Conservation (phyloP, 2,329 filamentous ascomycete species). For the Neofusicoccum kwambonambiense region DNA sequence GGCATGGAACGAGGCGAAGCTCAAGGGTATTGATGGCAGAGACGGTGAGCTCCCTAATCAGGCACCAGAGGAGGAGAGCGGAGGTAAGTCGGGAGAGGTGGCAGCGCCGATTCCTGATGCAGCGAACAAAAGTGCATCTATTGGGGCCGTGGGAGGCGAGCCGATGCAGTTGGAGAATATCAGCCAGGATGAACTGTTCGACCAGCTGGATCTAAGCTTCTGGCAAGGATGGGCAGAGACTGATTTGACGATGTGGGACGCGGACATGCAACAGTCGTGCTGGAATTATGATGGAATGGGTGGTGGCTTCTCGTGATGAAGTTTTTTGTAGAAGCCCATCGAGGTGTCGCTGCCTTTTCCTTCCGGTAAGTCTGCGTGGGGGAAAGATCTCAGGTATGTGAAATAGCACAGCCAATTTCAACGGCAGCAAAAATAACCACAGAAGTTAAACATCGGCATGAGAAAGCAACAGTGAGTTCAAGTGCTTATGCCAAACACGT, state of each 20-base stretch:
- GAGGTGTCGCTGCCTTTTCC: too few species aligned
- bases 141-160: not conserved
- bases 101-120: not conserved
- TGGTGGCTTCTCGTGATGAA: not conserved
- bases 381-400: too few species aligned
- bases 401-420: too few species aligned
- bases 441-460: too few species aligned
- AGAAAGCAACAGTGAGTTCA: too few species aligned
- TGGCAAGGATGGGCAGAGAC: constrained; percentile 2
- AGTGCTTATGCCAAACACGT: too few species aligned
- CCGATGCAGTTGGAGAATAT: constrained; percentile 9
- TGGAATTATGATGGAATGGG: not conserved
- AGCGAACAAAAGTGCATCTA: not conserved
- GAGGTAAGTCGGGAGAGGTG: not conserved
- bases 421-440: too few species aligned
- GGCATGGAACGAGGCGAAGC: constrained; percentile 16
- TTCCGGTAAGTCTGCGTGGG: too few species aligned
- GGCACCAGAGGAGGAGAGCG: not conserved
- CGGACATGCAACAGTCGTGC: not conserved
- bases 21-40: not conserved
- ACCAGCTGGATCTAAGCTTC: constrained; percentile 1
- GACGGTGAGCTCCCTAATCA: not conserved
- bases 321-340: not conserved
- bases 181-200: not conserved
- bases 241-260: constrained; percentile 8